These are phyloP conservation scores for Nicotiana undulata DNA, from an alignment of 257 asterid species.

Conservation along the genomic window DNA sequence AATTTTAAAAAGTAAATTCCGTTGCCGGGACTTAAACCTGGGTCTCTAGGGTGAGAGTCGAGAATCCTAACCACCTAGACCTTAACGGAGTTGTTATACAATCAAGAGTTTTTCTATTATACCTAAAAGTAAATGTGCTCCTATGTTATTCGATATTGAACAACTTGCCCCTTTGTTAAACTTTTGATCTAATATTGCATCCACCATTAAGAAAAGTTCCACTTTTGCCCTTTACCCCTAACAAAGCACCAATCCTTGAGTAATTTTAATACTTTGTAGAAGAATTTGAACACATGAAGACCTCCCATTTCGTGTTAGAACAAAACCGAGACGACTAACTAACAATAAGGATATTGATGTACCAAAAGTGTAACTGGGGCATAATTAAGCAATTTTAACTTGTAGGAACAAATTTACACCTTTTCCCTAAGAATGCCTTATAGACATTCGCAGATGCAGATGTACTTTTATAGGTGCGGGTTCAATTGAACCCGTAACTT, in stretches of 20 bases:
- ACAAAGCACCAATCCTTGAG: background rate
- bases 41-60: conserved; percentile 99
- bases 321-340: background rate
- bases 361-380: background rate
- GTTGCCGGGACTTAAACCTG: conserved; percentile 94
- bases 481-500: no score
- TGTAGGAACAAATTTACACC: background rate
- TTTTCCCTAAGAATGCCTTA: background rate
- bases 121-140: background rate
- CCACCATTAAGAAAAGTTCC: background rate
- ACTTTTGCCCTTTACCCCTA: background rate
- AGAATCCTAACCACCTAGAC: conserved; percentile 98
- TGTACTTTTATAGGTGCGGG: no score
- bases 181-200: background rate
- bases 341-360: no score
- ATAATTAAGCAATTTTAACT: background rate
- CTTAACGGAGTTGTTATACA: conserved; percentile 39
- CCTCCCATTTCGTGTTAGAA: background rate
- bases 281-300: background rate
- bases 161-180: background rate
- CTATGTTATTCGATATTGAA: background rate
- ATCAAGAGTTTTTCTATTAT: background rate
- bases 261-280: background rate
- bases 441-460: no score
- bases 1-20: background rate